Conservation (phyloP, 2,329 filamentous ascomycete genomes). For the Diplodia seriata region DNA sequence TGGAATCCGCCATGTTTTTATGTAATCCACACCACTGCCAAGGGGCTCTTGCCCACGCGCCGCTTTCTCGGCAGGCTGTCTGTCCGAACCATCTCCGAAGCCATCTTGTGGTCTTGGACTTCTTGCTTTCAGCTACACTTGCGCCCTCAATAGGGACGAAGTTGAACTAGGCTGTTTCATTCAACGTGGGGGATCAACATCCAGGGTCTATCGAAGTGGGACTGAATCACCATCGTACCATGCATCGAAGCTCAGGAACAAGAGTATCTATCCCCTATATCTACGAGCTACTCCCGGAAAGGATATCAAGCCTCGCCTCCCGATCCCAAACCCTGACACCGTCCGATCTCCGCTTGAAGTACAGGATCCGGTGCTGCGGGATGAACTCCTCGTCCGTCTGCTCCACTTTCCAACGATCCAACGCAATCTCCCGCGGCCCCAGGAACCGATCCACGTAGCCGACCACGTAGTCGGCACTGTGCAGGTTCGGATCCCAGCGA, state of each 20-base stretch:
- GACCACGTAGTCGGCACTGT: constrained; percentile 49
- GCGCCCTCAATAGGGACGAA: not conserved
- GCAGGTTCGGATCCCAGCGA: constrained; percentile 48
- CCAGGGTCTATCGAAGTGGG: not conserved
- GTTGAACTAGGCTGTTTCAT: not conserved
- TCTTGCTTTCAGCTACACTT: not conserved
- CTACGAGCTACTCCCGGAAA: constrained; percentile 53
- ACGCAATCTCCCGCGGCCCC: constrained; percentile 51
- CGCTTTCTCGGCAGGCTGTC: not conserved
- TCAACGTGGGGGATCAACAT: not conserved
- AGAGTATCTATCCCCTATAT: not conserved
- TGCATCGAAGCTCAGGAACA: not conserved
- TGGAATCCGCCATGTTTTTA: not conserved
- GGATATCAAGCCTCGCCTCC: constrained; percentile 53
- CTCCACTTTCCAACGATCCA: constrained; percentile 55
- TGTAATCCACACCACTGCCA: not conserved
- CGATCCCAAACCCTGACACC: constrained; percentile 59
- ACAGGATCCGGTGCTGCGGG: constrained; percentile 55
- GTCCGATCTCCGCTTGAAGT: constrained; percentile 39
- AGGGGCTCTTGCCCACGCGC: not conserved
- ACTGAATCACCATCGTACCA: not conserved
- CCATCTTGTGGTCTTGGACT: not conserved
- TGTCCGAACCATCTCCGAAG: not conserved
- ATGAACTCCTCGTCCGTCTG: constrained; percentile 60
- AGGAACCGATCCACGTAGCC: constrained; percentile 58